phyloP scores from a whole-genome alignment of 805 yeast species.

The Saccharomycopsis schoenii region DNA sequence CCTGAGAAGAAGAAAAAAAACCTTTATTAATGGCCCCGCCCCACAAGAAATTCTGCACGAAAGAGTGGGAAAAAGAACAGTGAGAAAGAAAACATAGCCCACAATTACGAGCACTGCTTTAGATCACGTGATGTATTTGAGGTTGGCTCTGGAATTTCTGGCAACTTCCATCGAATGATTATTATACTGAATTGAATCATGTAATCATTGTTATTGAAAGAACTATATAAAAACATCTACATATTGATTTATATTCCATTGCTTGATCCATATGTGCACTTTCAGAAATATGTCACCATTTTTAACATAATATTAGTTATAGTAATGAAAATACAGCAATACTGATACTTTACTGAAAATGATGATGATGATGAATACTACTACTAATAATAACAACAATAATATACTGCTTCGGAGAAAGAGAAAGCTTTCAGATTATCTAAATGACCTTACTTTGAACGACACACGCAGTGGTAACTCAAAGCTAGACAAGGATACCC shows the following conservation, averaged over 20 bases:
- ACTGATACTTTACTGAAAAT: neutral
- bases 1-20: neutral
- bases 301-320: too few species aligned
- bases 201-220: too few species aligned
- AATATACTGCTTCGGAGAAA: neutral
- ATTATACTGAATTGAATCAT: neutral
- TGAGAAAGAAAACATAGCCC: neutral
- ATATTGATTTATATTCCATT: too few species aligned
- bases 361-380: neutral
- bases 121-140: neutral
- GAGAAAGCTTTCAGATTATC: neutral
- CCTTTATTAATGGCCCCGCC: too few species aligned
- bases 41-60: neutral
- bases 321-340: neutral
- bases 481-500: neutral
- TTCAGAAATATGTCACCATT: too few species aligned
- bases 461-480: neutral
- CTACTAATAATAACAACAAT: neutral
- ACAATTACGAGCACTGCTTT: neutral
- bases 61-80: neutral
- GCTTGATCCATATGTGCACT: too few species aligned
- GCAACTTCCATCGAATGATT: neutral
- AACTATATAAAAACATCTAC: neutral
- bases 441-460: neutral
- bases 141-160: neutral